These are phyloP conservation scores for Aureobasidium leucospermi DNA, from an alignment of 2,329 filamentous ascomycete genomes.

Conservation along the genomic window DNA sequence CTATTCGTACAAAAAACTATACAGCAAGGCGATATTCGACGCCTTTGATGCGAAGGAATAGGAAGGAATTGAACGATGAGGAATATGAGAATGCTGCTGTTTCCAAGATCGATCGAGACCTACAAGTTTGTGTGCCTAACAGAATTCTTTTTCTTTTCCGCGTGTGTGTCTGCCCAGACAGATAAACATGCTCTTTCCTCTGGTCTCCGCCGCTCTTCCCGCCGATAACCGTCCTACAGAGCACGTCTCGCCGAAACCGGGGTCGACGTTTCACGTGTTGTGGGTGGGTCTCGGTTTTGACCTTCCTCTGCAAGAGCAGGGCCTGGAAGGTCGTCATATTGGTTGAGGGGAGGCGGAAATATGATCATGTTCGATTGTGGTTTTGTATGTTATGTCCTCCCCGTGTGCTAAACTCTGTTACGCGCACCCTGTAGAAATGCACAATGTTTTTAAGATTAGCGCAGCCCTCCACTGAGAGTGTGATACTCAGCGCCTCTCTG, in stretches of 20 bases:
- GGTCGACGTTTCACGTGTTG: conserved; percentile 2
- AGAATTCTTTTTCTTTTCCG: neutral
- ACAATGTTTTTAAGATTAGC: no score
- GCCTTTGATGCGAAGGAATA: no score
- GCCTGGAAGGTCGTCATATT: neutral
- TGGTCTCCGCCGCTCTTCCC: neutral
- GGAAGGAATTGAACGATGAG: neutral
- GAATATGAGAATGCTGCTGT: neutral
- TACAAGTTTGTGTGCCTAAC: neutral
- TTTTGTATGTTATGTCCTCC: no score
- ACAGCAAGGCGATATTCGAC: neutral
- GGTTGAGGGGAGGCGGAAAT: no score
- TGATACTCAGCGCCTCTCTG: no score
- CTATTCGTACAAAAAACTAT: neutral
- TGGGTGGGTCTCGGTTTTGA: conserved; percentile 8
- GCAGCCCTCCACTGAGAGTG: no score
- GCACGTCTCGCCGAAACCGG: neutral
- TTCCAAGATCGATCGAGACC: neutral
- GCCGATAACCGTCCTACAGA: neutral
- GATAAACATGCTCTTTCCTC: conserved; percentile 6
- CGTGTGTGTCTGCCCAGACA: neutral
- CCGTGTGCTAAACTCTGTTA: no score
- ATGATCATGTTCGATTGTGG: neutral
- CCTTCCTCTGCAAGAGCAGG: neutral
- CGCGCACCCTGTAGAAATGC: no score